Base-by-base conservation (phyloP, 1,284 basidiomycete genomes). In the Singerocomus rubriflavus region DNA sequence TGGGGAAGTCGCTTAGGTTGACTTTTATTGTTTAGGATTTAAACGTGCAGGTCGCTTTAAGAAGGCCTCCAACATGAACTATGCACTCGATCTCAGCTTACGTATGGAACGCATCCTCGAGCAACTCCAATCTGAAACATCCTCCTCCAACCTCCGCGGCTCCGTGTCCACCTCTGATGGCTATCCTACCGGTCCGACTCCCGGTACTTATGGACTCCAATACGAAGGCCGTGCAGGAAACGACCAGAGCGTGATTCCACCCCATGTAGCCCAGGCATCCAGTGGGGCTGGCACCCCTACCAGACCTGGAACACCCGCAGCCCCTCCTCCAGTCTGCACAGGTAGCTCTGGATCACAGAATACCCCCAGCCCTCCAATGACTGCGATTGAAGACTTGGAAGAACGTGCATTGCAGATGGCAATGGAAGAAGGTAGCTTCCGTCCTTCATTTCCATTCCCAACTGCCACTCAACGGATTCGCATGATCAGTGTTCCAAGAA, bases 21-120 rank as follows among this genome's bases (percentile, higher is more conserved):
- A 34, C 34, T 43, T 12, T 6, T 13, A 14, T 7, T 44, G 37
- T 16, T 6, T 33, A 68, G 89, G 88, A 0, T 93, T 83, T 73
- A 77, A 81, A 49, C 87, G 92, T 48, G 85, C 88, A 14, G 92
- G 92, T 54, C 82, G 89, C 27, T 93, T 93, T 77, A 93, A 93
- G 77, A 93, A 93, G 70, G 90, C 88, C 0, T 85, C 83, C 1
- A 93, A 94, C 69, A 89, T 93, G 86, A 94, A 94, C 69, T 92
- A 90, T 65, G 89, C 80, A 2, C 79, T 90, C 30, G 73, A 75
- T 40, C 74, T 93, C 6, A 89, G 86, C 14, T 70, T 92, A 38
- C 79, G 80, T 55, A 77, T 88, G 61, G 91, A 94, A 17, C 63
- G 66, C 38, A 55, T 67, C 30, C 66, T 66, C 16, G 64, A 66